Evolutionary conservation across 495 filamentous ascomycete genomes (phyloP).

Genomic region (Collariella sp.): DNA sequence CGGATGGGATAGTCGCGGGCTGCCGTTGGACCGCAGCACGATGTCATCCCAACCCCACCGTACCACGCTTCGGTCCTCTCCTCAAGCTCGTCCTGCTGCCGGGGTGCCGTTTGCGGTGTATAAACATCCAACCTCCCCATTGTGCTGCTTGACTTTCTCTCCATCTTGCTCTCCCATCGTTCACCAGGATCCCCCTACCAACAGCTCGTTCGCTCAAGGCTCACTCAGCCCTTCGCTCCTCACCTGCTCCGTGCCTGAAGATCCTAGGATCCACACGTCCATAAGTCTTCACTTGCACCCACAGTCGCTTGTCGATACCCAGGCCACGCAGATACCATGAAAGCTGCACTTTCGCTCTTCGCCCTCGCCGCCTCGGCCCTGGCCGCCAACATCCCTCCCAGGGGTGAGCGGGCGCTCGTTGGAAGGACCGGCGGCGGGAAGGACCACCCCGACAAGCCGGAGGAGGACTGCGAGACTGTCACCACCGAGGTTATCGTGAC

Average conservation of each 20-base stretch:
- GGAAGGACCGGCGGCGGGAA: conserved; percentile 11
- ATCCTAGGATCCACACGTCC: conserved; percentile 4
- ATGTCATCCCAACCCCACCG: conserved; percentile 11
- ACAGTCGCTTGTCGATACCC: conserved; percentile 13
- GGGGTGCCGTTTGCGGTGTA: conserved; percentile 16
- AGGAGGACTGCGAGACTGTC: conserved; percentile 21
- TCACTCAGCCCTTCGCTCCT: conserved; percentile 31
- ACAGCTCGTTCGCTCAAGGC: conserved; percentile 44
- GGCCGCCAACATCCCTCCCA: conserved; percentile 20
- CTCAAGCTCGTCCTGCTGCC: neutral
- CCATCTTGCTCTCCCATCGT: conserved; percentile 20
- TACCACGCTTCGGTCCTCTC: neutral
- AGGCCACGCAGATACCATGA: conserved; percentile 29
- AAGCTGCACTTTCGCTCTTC: conserved; percentile 31
- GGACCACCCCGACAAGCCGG: neutral
- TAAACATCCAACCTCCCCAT: conserved; percentile 27
- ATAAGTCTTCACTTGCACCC: conserved; percentile 19
- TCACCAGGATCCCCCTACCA: conserved; percentile 10
- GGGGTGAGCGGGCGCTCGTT: neutral
- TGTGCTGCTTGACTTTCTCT: conserved; percentile 9
- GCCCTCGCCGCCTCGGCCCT: conserved; percentile 35
- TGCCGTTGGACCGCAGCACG: conserved; percentile 9
- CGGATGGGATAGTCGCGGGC: conserved; percentile 10
- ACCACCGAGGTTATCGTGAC: conserved; percentile 36
- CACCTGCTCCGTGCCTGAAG: conserved; percentile 6